Evolutionary conservation across 148 eudicot species (phyloP), one percentile per base, ranked within the genome.

Genomic region (Suaeda aralocaspica): DNA sequence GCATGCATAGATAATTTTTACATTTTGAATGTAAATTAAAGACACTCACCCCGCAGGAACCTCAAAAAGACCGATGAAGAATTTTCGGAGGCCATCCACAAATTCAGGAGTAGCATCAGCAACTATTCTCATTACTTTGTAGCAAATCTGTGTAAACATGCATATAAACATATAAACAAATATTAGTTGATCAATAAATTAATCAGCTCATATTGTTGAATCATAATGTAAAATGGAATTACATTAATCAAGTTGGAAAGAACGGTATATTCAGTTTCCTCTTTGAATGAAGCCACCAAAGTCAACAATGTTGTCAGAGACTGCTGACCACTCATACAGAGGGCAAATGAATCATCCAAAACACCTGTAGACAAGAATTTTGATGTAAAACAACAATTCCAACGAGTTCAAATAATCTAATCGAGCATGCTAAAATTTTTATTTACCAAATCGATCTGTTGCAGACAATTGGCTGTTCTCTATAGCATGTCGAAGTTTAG

Each of bases 191-290:
- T 30, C 33, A 53, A 44, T 34, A 65, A 12, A 68, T 25, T 50
- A 21, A 34, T 50, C n/a, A n/a, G n/a, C n/a, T n/a, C n/a, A n/a
- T n/a, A n/a, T n/a, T n/a, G n/a, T 44, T 68, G 59, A 69, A 50
- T 1, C 44, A 31, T n/a, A 31, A 58, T 51, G 25, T 44, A 55
- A 42, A 51, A 55, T 21, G 58, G 74, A 66, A 72, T 78, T 91
- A 94, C 99, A 71, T 59, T 79, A 59, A 91, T 89, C 73, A 94
- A 77, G 77, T 91, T 85, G 52, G 96, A 91, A 53, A 94, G 85
- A 48, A 91, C 97, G 58, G 97, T 91, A 72, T 94, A 91, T 29
- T 94, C 97, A 58, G 78, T 85, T 78, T 94, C 99, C 82, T 80
- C 92, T 72, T 80, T 83, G 70, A 78, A 94, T 62, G 99, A 86